phyloP scores from a whole-genome alignment of 495 filamentous ascomycete genomes.

The Chaetomium tenue region DNA sequence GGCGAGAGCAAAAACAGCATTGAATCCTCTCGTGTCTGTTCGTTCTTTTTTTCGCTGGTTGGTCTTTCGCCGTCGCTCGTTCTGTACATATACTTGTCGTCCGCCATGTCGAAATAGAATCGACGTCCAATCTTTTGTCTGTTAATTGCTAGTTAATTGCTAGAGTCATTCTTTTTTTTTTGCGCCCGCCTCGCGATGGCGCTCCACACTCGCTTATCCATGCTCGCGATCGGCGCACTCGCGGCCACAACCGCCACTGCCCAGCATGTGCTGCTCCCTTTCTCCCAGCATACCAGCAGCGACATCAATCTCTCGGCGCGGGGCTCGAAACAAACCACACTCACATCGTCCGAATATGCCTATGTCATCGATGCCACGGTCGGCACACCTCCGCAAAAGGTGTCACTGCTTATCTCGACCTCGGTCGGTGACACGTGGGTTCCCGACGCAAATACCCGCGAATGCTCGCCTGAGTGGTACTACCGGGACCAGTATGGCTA shows the following conservation, averaged over 20 bases:
- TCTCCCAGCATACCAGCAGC: slow-evolving; percentile 9
- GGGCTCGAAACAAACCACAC: slow-evolving; percentile 8
- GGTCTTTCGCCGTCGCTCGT: background rate
- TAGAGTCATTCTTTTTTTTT: background rate
- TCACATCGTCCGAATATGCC: slow-evolving; percentile 14
- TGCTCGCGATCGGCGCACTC: slow-evolving; percentile 16
- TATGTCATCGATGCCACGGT: slow-evolving; percentile 62
- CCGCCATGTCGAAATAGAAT: slow-evolving; percentile 15
- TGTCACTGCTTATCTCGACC: slow-evolving; percentile 62
- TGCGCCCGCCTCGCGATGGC: slow-evolving; percentile 16
- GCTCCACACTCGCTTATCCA: slow-evolving; percentile 20
- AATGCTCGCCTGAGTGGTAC: slow-evolving; percentile 44
- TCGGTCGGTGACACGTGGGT: slow-evolving; percentile 75
- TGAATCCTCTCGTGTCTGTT: background rate
- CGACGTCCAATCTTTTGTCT: slow-evolving; percentile 16
- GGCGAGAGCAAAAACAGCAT: background rate
- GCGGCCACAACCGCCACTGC: slow-evolving; percentile 6
- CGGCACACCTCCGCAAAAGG: slow-evolving; percentile 60
- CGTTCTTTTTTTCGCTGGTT: background rate
- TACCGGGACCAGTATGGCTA: slow-evolving; percentile 20
- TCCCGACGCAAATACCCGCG: slow-evolving; percentile 52
- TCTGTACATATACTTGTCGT: background rate
- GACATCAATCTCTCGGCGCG: slow-evolving; percentile 15
- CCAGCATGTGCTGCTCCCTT: slow-evolving; percentile 29
- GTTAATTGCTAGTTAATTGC: background rate